Conservation (phyloP, 1,284 basidiomycete species). For the Vanrija pseudolonga region DNA sequence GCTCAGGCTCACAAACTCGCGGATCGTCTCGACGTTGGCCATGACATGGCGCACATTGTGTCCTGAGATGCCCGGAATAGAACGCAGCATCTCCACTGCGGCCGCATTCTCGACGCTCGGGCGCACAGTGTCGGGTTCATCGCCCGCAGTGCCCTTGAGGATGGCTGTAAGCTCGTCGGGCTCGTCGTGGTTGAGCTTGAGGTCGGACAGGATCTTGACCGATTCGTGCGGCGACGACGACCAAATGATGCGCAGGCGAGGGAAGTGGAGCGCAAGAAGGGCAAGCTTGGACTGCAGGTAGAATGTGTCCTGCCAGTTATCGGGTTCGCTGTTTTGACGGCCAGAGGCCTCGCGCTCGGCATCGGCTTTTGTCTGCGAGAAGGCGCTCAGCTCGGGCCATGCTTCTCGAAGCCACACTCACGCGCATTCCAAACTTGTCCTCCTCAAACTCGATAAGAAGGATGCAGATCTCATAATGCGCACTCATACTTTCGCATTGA, state of each 20-base stretch:
- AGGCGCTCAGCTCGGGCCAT: too few relatives aligned
- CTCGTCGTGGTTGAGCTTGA: conserved; percentile 79
- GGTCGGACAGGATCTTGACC: conserved; percentile 85
- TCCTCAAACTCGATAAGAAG: conserved; percentile 98
- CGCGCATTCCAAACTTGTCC: conserved; percentile 89
- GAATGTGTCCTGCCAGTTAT: conserved; percentile 45
- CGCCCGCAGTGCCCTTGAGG: conserved; percentile 60
- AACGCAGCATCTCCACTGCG: conserved; percentile 50
- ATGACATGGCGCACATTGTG: conserved; percentile 86
- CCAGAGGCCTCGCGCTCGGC: conserved; percentile 56
- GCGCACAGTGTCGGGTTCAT: conserved; percentile 18
- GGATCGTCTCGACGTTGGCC: conserved; percentile 70
- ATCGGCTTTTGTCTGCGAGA: conserved; percentile 51
- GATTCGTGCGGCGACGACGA: conserved; percentile 92
- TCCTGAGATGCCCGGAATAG: conserved; percentile 63
- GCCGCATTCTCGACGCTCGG: conserved; percentile 37
- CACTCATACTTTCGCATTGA: conserved; percentile 95
- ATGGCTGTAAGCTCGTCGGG: conserved; percentile 75
- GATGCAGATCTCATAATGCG: conserved; percentile 90
- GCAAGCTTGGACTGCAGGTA: conserved; percentile 85
- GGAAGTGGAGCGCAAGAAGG: conserved; percentile 82
- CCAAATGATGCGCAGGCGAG: conserved; percentile 91
- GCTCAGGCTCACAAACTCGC: conserved; percentile 68
- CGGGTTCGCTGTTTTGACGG: conserved; percentile 49
- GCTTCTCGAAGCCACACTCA: conserved; percentile 49